phyloP scores from a whole-genome alignment of 192 early-diverging fungal genomes.

The Coemansia sp. region DNA sequence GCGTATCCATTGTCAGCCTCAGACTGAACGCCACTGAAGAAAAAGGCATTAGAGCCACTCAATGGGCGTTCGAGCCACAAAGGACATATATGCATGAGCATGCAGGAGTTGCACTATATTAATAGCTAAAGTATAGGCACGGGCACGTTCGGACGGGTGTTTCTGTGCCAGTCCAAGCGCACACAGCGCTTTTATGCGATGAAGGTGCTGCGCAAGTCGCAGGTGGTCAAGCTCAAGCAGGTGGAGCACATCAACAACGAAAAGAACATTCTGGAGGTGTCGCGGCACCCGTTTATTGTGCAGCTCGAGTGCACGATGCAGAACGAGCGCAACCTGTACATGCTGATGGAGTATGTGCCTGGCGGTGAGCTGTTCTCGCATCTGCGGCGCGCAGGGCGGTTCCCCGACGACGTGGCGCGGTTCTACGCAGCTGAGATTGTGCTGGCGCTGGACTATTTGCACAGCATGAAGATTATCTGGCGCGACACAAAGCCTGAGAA shows the following conservation, averaged over 20 bases:
- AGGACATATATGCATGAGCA: not conserved
- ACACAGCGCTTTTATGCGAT: conserved; percentile 77
- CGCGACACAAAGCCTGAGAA: conserved; percentile 97
- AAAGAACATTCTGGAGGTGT: conserved; percentile 71
- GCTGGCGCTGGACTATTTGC: conserved; percentile 92
- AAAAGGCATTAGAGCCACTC: not conserved
- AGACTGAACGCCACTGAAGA: not conserved
- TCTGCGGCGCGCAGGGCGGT: conserved; percentile 84
- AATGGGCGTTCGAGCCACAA: not conserved
- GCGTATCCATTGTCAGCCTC: not conserved
- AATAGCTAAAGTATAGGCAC: conserved; percentile 70
- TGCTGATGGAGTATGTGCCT: conserved; percentile 94
- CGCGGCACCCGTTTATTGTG: conserved; percentile 81
- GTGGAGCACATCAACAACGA: conserved; percentile 86
- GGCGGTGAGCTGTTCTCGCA: conserved; percentile 98
- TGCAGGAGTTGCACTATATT: not conserved
- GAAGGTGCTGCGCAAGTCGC: conserved; percentile 82
- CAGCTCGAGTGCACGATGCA: conserved; percentile 92
- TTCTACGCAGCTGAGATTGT: conserved; percentile 97
- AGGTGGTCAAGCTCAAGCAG: conserved; percentile 80
- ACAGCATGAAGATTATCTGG: conserved; percentile 92
- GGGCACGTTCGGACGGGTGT: conserved; percentile 95
- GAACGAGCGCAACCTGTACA: conserved; percentile 89
- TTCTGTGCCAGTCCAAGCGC: conserved; percentile 73
- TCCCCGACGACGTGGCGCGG: conserved; percentile 91